A percentile compares a stretch with the other conserved stretches of the same genome.
Evolutionary conservation across 768 basidiomycete species (phyloP).

Genomic region (Kwoniella mangroviensis): DNA sequence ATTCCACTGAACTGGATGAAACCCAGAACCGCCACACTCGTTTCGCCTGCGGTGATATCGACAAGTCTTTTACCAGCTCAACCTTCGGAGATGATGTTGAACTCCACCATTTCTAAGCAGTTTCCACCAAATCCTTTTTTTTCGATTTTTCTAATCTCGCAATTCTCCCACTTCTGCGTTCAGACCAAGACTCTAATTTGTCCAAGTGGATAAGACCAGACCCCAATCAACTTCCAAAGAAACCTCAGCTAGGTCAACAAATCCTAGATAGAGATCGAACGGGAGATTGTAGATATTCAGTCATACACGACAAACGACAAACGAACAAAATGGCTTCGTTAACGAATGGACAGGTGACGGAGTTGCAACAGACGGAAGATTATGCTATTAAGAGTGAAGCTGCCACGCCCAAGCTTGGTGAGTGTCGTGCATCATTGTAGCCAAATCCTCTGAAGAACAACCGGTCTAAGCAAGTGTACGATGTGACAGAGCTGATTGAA

Average conservation of each 20-base stretch:
- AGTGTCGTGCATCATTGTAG: constrained; percentile 18
- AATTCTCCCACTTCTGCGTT: too few relatives aligned
- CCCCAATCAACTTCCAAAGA: constrained; percentile 9
- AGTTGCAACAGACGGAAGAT: constrained; percentile 55
- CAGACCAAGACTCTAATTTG: too few relatives aligned
- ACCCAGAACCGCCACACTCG: too few relatives aligned
- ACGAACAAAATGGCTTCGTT: constrained; percentile 26
- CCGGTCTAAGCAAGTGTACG: too few relatives aligned
- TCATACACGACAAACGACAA: neutral
- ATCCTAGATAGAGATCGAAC: constrained; percentile 18
- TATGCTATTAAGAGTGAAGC: constrained; percentile 58
- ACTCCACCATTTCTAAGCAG: neutral
- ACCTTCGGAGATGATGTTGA: neutral
- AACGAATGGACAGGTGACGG: constrained; percentile 46
- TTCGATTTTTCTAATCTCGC: neutral
- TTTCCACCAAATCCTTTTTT: neutral
- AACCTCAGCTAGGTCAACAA: constrained; percentile 9
- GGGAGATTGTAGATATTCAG: constrained; percentile 3
- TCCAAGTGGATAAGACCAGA: too few relatives aligned
- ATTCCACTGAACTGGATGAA: too few relatives aligned
- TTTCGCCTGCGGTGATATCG: too few relatives aligned
- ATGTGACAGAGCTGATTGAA: too few relatives aligned
- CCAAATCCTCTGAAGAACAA: neutral
- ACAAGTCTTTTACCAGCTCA: too few relatives aligned
- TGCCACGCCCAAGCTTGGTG: constrained; percentile 56